phyloP scores from a whole-genome alignment of 2,329 filamentous ascomycete genomes.

The Aureobasidium sp. region DNA sequence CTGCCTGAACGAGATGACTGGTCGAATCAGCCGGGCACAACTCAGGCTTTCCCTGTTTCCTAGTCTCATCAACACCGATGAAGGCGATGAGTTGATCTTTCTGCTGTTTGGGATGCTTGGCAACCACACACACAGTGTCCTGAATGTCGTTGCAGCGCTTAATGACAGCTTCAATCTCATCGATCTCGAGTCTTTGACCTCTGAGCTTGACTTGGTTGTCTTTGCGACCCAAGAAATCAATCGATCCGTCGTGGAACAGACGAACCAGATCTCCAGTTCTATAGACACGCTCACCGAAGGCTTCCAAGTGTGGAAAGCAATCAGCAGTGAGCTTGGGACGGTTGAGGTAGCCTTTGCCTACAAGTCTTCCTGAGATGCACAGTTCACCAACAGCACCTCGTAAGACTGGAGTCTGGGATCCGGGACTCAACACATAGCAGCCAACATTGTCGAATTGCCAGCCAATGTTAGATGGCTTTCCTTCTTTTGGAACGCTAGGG shows the following conservation, averaged over 20 bases:
- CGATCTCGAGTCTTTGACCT: slow-evolving; percentile 81
- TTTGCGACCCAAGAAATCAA: slow-evolving; percentile 79
- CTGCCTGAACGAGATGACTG: slow-evolving; percentile 36
- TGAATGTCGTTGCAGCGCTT: slow-evolving; percentile 51
- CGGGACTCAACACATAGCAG: slow-evolving; percentile 66
- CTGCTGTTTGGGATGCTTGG: slow-evolving; percentile 62
- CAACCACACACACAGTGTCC: slow-evolving; percentile 70
- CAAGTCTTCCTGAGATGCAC: slow-evolving; percentile 77
- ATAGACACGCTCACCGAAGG: slow-evolving; percentile 53
- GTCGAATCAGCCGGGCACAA: slow-evolving; percentile 6
- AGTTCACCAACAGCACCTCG: slow-evolving; percentile 78
- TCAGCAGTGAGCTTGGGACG: slow-evolving; percentile 68
- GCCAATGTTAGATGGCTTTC: slow-evolving; percentile 82
- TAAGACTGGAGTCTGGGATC: slow-evolving; percentile 63
- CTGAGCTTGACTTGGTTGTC: slow-evolving; percentile 91
- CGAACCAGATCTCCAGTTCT: slow-evolving; percentile 84
- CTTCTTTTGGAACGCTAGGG: slow-evolving; percentile 68
- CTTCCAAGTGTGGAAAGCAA: slow-evolving; percentile 61
- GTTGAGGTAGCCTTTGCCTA: slow-evolving; percentile 85
- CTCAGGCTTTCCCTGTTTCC: slow-evolving; percentile 16
- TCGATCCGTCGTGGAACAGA: slow-evolving; percentile 69
- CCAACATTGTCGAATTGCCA: slow-evolving; percentile 82
- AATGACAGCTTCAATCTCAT: slow-evolving; percentile 83
- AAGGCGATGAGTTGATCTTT: slow-evolving; percentile 82
- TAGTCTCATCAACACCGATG: slow-evolving; percentile 34